Base-by-base conservation (phyloP, 129 eudicot species). In the Pittosporum tobira region DNA sequence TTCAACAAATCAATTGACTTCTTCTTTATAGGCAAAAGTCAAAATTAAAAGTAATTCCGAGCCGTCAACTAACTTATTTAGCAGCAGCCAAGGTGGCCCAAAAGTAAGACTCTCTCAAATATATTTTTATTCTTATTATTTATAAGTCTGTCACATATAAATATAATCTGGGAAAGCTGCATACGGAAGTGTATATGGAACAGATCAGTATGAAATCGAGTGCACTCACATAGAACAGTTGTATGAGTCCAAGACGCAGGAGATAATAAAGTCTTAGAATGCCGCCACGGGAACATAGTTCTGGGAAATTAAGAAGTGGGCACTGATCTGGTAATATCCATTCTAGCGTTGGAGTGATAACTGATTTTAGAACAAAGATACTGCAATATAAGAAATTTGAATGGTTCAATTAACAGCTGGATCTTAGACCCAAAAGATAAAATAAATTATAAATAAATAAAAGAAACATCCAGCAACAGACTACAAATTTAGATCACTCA, bases 161-260 rank as follows among this genome's bases (percentile, higher is more conserved):
- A 40, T 30, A 51, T 13, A 2, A 6, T 27, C 2, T 5, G 5
- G 38, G 0, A 46, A 21, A 52, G 50, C 37, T 29, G 25, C 54
- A 31, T 28, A 22, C 13, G 53, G 61, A n/a, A n/a, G 52, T 4
- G 40, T 53, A 37, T 36, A 27, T 15, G 24, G 25, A 45, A 18
- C 16, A 25, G 8, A 38, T 57, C 42, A 53, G 44, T 37, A 37
- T 10, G 19, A 51, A 44, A 25, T 25, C 21, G 51, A 42, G 59
- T 38, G 19, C 63, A 84, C 99, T 84, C 81, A 93, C 99, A 66
- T 87, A 84, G 68, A 93, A 60, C 73, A 87, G 79, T 63, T 81
- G 90, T 44, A 83, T 49, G 58, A 93, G 84, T 70, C 84, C 90
- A 72, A 52, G 55, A 45, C 94, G 87, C 70, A 81, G 59, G 68